phyloP scores from a whole-genome alignment of 495 filamentous ascomycete genomes.

The Recurvomyces mirabilis region DNA sequence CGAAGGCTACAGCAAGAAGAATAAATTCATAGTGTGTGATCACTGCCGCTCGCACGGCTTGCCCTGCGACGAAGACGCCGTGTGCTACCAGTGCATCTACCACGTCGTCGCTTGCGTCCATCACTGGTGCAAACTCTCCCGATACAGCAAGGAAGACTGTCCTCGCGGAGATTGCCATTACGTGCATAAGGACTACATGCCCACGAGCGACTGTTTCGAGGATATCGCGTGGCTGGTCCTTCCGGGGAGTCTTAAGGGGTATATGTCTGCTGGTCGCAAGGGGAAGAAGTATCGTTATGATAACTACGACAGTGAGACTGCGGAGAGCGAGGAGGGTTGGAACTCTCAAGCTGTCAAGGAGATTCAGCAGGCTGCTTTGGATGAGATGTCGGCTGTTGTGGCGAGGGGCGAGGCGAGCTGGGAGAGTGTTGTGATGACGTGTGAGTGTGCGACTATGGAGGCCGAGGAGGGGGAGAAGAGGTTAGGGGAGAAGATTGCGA shows the following conservation, averaged over 20 bases:
- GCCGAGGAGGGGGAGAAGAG: not conserved
- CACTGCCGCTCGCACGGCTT: not conserved
- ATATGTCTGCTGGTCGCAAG: too few species aligned
- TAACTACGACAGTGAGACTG: too few species aligned
- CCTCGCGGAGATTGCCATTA: not conserved
- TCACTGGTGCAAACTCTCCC: not conserved
- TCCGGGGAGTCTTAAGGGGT: too few species aligned
- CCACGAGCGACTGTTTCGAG: too few species aligned
- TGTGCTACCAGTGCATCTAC: not conserved
- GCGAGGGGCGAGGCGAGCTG: not conserved
- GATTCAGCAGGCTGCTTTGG: too few species aligned
- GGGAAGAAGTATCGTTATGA: too few species aligned
- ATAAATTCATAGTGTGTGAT: not conserved
- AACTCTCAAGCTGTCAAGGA: too few species aligned
- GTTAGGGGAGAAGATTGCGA: not conserved
- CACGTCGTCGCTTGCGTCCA: not conserved
- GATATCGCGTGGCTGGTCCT: too few species aligned
- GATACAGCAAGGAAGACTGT: not conserved
- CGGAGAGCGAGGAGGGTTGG: too few species aligned
- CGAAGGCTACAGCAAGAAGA: not conserved
- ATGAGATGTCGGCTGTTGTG: not conserved
- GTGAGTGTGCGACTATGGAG: not conserved
- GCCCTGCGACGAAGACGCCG: not conserved
- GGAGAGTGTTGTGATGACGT: not conserved
- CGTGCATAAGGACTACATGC: too few species aligned